These are phyloP conservation scores for Triticum timopheevii DNA, from an alignment of 176 grass and related monocot genomes.

Conservation along the genomic window DNA sequence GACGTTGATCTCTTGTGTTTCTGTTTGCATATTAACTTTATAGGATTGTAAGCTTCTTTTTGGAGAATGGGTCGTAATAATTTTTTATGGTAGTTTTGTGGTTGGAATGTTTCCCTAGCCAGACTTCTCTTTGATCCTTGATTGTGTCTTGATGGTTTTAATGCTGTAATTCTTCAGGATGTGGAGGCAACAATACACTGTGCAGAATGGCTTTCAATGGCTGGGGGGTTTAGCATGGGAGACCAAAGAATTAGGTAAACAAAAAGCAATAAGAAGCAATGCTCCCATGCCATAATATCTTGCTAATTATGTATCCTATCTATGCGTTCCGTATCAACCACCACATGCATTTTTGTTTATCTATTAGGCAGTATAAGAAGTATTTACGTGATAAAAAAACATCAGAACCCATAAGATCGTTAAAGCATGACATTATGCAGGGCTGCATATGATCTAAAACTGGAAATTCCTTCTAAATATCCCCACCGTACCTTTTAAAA, in stretches of 20 bases:
- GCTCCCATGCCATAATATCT: background rate
- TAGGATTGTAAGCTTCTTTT: background rate
- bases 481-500: background rate
- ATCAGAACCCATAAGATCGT: background rate
- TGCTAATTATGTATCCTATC: constrained; percentile 6
- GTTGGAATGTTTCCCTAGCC: background rate
- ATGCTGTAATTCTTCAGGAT: constrained; percentile 47
- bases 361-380: constrained; percentile 15
- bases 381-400: constrained; percentile 1
- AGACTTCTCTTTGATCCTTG: constrained; percentile 18
- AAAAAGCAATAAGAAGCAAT: constrained; percentile 20
- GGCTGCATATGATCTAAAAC: background rate
- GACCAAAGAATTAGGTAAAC: constrained; percentile 75
- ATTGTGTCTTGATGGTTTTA: constrained; percentile 21
- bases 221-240: constrained; percentile 67
- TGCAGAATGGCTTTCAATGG: constrained; percentile 81
- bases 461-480: constrained; percentile 15
- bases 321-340: constrained; percentile 1
- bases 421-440: constrained; percentile 1
- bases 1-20: constrained; percentile 23
- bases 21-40: constrained; percentile 9
- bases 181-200: constrained; percentile 83
- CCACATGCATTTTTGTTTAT: constrained; percentile 7
- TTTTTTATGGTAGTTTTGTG: constrained; percentile 15
- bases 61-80: background rate